Conservation (phyloP, 2,329 filamentous ascomycete species). For the Epichloe coenophiala region DNA sequence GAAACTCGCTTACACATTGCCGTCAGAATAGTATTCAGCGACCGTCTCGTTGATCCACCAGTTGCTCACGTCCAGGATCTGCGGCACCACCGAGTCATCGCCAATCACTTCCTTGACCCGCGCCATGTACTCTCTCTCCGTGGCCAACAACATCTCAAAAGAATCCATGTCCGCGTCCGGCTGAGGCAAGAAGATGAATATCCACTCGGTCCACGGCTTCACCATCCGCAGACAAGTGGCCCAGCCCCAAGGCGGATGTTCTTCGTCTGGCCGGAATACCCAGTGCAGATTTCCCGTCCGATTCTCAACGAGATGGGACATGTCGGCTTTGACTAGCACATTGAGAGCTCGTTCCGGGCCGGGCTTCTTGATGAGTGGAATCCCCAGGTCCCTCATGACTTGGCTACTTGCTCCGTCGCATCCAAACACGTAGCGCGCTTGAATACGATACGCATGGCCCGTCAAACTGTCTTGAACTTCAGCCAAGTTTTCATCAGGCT, state of each 20-base stretch:
- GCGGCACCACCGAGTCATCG: slow-evolving; percentile 32
- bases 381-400: slow-evolving; percentile 21
- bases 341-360: slow-evolving; percentile 26
- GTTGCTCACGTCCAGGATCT: slow-evolving; percentile 39
- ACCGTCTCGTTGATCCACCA: slow-evolving; percentile 51
- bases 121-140: slow-evolving; percentile 30
- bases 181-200: slow-evolving; percentile 38
- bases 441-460: slow-evolving; percentile 25
- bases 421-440: slow-evolving; percentile 40
- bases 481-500: slow-evolving; percentile 14
- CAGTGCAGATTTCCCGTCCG: slow-evolving; percentile 47
- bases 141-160: slow-evolving; percentile 18
- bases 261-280: slow-evolving; percentile 39
- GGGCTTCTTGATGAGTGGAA: slow-evolving; percentile 30
- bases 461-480: slow-evolving; percentile 24
- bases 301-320: slow-evolving; percentile 32
- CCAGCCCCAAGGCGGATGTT: slow-evolving; percentile 38
- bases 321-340: slow-evolving; percentile 30
- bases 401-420: slow-evolving; percentile 33
- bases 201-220: slow-evolving; percentile 50
- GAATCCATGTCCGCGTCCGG: slow-evolving; percentile 20
- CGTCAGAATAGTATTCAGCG: slow-evolving; percentile 39
- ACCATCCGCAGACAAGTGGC: slow-evolving; percentile 42
- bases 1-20: slow-evolving; percentile 28
- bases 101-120: slow-evolving; percentile 38